Evolutionary conservation across 768 basidiomycete species (phyloP).

Genomic region (Lentinula guzmanii): DNA sequence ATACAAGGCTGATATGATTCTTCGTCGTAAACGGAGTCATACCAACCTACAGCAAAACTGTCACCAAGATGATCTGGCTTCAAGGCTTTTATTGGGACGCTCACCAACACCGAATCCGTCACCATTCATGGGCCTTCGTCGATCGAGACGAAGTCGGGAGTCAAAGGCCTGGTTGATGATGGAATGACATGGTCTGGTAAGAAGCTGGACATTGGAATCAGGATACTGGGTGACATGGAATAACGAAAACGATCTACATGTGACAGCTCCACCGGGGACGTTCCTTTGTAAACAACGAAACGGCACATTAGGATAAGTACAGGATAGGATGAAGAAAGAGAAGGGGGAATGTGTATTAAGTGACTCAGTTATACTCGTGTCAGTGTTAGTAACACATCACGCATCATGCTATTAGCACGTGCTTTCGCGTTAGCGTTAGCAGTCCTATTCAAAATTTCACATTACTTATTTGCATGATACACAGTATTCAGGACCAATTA

Average conservation of each 20-base stretch:
- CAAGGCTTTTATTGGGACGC: conserved; percentile 14
- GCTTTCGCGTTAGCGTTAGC: background rate
- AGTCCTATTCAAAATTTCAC: too few relatives aligned
- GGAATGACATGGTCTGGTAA: conserved; percentile 90
- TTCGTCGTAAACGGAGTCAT: conserved; percentile 79
- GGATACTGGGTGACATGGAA: background rate
- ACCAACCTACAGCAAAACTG: conserved; percentile 64
- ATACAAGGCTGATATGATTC: conserved; percentile 88
- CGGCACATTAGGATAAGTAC: conserved; percentile 57
- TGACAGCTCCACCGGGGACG: conserved; percentile 85
- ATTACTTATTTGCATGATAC: too few relatives aligned
- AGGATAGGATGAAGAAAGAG: background rate
- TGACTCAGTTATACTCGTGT: background rate
- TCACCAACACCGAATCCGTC: conserved; percentile 95
- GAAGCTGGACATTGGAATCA: conserved; percentile 41
- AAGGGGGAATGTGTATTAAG: background rate
- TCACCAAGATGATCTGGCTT: background rate
- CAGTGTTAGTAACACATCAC: background rate
- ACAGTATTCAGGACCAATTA: too few relatives aligned
- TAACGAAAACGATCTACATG: conserved; percentile 46
- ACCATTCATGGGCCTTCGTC: conserved; percentile 82
- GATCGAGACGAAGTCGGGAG: conserved; percentile 80
- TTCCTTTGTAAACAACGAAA: conserved; percentile 94
- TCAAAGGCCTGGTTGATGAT: conserved; percentile 98
- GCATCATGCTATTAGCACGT: background rate